A percentile compares a stretch with the other conserved stretches of the same genome.
phyloP scores from a whole-genome alignment of 495 filamentous ascomycete genomes.

The Glutinoglossum americanum region DNA sequence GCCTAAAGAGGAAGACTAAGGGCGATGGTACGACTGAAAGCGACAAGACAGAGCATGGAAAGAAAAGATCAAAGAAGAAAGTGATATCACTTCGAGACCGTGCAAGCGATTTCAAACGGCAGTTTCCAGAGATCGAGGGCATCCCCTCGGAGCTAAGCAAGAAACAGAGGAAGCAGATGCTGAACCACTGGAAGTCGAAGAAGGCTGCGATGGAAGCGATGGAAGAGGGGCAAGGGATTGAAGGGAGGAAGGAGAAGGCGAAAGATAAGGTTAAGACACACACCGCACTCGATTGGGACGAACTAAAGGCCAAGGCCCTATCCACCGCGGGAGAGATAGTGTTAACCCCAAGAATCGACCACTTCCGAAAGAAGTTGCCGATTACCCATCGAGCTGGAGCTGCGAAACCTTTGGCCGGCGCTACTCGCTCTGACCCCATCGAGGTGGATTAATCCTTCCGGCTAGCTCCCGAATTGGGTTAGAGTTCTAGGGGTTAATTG shows the following conservation, averaged over 20 bases:
- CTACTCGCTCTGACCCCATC: neutral
- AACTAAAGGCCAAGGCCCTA: neutral
- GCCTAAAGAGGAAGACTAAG: neutral
- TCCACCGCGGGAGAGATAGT: neutral
- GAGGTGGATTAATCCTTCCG: neutral
- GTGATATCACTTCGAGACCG: neutral
- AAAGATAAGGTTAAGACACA: too few species aligned
- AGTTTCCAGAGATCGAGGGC: neutral
- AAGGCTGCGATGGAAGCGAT: neutral
- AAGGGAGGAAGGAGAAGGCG: too few species aligned
- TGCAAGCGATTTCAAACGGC: neutral
- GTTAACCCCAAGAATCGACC: neutral
- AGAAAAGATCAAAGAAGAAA: neutral
- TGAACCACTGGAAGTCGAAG: neutral
- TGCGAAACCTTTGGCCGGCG: neutral
- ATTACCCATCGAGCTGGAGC: neutral
- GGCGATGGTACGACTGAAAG: neutral
- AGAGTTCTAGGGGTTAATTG: neutral
- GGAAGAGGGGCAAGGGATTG: neutral
- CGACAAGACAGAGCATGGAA: neutral
- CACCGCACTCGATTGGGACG: neutral
- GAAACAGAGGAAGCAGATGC: neutral
- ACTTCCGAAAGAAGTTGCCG: neutral
- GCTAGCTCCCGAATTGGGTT: neutral
- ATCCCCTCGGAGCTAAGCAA: neutral